Conservation (phyloP, 768 basidiomycete species). For the Boletus tylopilopsis region DNA sequence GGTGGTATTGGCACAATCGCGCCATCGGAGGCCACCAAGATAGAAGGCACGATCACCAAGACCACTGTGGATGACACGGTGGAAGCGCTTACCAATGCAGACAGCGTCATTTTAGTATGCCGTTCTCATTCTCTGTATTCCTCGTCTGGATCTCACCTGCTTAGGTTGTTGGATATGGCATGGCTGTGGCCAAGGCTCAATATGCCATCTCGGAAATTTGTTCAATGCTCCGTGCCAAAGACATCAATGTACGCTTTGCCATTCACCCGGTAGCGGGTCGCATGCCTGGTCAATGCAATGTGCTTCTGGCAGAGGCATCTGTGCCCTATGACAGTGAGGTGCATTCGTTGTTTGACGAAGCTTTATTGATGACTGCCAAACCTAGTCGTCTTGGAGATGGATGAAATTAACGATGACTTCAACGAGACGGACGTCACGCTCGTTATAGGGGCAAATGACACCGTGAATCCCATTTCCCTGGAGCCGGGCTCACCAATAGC, state of each 20-base stretch:
- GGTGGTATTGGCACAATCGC: constrained; percentile 70
- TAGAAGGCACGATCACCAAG: constrained; percentile 79
- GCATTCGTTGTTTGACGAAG: background rate
- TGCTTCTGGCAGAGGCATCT: constrained; percentile 85
- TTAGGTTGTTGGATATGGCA: constrained; percentile 82
- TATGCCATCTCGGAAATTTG: constrained; percentile 76
- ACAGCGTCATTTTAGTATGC: constrained; percentile 74
- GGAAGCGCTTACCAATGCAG: constrained; percentile 72
- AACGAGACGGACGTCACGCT: constrained; percentile 84
- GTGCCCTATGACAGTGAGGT: constrained; percentile 83
- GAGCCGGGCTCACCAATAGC: constrained; percentile 86
- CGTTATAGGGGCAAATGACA: constrained; percentile 90
- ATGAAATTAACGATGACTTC: constrained; percentile 93
- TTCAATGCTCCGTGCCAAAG: constrained; percentile 65
- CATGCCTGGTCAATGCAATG: constrained; percentile 93
- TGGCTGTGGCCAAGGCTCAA: constrained; percentile 91
- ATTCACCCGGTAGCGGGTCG: constrained; percentile 91
- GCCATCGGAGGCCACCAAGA: constrained; percentile 59
- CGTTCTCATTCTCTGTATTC: background rate
- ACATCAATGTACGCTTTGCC: constrained; percentile 78
- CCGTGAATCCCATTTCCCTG: constrained; percentile 86
- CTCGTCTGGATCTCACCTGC: constrained; percentile 3
- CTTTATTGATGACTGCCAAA: background rate
- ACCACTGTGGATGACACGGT: constrained; percentile 79
- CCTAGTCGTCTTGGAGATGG: constrained; percentile 87